phyloP scores from a whole-genome alignment of 352 stramenopile genomes.

The Globisporangium heterothallicum region DNA sequence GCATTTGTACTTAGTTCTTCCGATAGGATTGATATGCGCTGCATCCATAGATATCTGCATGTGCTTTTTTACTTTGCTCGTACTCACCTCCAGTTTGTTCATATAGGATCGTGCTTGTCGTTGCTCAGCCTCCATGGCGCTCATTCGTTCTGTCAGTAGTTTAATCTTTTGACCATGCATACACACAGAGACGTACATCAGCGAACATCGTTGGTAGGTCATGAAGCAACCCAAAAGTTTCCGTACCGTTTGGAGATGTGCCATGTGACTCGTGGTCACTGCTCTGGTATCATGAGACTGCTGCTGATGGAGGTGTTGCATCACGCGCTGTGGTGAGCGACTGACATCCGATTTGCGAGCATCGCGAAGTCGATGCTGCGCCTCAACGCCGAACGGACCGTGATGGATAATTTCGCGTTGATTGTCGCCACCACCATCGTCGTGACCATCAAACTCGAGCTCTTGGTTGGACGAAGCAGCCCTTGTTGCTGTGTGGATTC shows the following conservation, averaged over 20 bases:
- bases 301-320: neutral
- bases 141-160: constrained; percentile 47
- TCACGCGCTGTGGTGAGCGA: constrained; percentile 3
- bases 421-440: constrained; percentile 2
- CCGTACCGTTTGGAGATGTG: constrained; percentile 41
- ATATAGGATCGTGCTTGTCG: constrained; percentile 29
- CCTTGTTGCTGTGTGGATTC: constrained; percentile 4
- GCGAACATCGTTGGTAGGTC: too few species aligned
- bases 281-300: constrained; percentile 1
- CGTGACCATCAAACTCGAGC: neutral
- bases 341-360: neutral
- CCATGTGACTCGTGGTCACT: constrained; percentile 9
- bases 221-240: neutral
- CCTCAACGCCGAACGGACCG: neutral
- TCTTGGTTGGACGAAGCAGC: constrained; percentile 5
- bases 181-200: constrained; percentile 3
- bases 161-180: constrained; percentile 32
- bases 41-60: neutral
- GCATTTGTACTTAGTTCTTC: too few species aligned
- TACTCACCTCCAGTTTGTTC: constrained; percentile 36
- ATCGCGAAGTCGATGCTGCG: neutral
- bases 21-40: too few species aligned
- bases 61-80: neutral
- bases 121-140: constrained; percentile 39
- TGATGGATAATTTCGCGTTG: neutral